Base-by-base conservation (phyloP, 345 rosid genomes). In the Aethionema arabicum region DNA sequence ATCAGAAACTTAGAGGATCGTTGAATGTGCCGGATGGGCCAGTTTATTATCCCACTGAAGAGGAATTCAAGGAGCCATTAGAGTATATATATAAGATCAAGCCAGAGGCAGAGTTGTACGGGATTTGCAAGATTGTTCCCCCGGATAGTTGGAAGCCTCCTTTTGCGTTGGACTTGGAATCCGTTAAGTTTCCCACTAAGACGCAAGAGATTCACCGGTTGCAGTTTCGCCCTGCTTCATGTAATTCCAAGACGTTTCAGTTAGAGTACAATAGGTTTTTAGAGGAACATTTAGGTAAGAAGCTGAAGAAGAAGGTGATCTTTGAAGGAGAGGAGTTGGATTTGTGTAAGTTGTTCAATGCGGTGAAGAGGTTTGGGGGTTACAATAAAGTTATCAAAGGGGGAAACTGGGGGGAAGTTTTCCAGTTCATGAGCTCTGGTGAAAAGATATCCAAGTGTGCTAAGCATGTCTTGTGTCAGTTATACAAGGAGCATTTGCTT, bases 141-240 rank as follows among this genome's bases (percentile, higher is more conserved):
- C 98, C 98, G 0, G 63, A 72, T 59, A 32, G 36, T 48, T 88
- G 98, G 96, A 74, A 68, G 30, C 93, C 98, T 0, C 95, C 98
- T 11, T 88, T 86, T 48, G 91, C 86, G 0, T 75, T 92, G 80
- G 74, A 83, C 63, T 45, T 76, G 74, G 80, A 79, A 51, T 72
- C 80, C 32, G 88, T 92, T 63, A 79, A 72, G 42, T 88, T 92
- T 52, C 96, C 95, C 0, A 92, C 96, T 0, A 92, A 92, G 68
- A 85, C 98, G 4, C 98, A 92, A 72, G 98, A 92, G 32, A 92
- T 92, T 81, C 98, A 92, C 52, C 95, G 82, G 80, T 77, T 92
- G 78, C 98, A 92, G 76, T 87, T 77, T 3, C 84, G 98, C 51
- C 83, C 98, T 10, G 86, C 98, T 32, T 84, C 96, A 0, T 86